These are phyloP conservation scores for Kregervanrija pseudodelftensis DNA, from an alignment of 805 yeast species.

Conservation along the genomic window DNA sequence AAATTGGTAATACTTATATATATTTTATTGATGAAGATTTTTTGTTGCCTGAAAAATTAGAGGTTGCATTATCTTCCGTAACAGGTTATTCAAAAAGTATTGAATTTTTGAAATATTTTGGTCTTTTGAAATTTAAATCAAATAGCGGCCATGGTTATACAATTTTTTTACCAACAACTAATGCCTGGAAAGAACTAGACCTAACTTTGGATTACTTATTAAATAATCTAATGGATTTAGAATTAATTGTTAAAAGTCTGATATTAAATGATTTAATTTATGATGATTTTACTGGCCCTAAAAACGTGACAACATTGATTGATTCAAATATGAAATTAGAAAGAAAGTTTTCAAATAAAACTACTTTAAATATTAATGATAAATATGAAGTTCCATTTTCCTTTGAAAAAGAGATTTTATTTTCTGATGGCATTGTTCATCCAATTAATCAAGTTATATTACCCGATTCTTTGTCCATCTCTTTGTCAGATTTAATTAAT, in stretches of 20 bases:
- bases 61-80: constrained; percentile 50
- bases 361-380: constrained; percentile 10
- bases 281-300: constrained; percentile 42
- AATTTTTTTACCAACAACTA: constrained; percentile 67
- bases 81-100: constrained; percentile 61
- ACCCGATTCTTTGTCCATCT: constrained; percentile 49
- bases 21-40: constrained; percentile 57
- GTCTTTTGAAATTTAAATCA: constrained; percentile 40
- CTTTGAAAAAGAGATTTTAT: constrained; percentile 57
- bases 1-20: constrained; percentile 59
- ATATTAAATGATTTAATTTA: constrained; percentile 62
- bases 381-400: constrained; percentile 28
- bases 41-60: constrained; percentile 55
- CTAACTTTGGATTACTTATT: constrained; percentile 55
- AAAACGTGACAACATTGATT: constrained; percentile 13
- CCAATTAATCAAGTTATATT: constrained; percentile 49
- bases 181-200: constrained; percentile 61
- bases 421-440: constrained; percentile 81
- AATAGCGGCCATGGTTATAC: constrained; percentile 61
- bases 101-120: constrained; percentile 44
- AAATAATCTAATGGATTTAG: constrained; percentile 42
- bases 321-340: constrained; percentile 7
- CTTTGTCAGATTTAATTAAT: constrained; percentile 46
- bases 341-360: constrained; percentile 4
- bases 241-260: constrained; percentile 46